These are phyloP conservation scores for Mycena crocata DNA, from an alignment of 768 basidiomycete genomes.

Conservation along the genomic window DNA sequence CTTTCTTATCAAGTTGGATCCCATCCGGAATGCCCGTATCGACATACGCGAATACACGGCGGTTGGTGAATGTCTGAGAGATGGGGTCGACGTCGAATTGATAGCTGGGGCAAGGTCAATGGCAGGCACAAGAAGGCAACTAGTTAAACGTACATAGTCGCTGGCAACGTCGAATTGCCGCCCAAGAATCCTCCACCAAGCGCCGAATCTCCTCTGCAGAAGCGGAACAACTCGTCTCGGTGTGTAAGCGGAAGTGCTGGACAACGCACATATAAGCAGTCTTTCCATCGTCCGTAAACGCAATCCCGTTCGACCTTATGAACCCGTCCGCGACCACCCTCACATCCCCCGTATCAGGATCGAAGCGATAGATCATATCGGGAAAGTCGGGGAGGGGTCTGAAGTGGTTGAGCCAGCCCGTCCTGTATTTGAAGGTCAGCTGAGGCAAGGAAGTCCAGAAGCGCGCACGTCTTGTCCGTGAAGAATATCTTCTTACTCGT, in stretches of 20 bases:
- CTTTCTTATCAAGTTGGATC: conserved; percentile 69
- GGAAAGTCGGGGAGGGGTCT: conserved; percentile 73
- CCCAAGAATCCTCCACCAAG: conserved; percentile 53
- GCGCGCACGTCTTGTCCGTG: conserved; percentile 69
- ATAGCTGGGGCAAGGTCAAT: conserved; percentile 58
- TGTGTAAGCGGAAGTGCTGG: neutral
- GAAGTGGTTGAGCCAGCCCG: conserved; percentile 70
- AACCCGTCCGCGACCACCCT: conserved; percentile 82
- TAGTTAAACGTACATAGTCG: conserved; percentile 69
- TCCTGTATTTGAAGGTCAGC: neutral
- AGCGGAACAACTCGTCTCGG: neutral
- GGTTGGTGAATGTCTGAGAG: conserved; percentile 64
- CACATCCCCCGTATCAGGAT: conserved; percentile 70
- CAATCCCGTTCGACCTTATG: conserved; percentile 75
- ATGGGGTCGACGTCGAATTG: conserved; percentile 72
- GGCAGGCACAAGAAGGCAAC: neutral
- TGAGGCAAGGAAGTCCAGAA: neutral
- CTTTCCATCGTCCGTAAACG: conserved; percentile 71
- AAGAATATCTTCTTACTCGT: conserved; percentile 74
- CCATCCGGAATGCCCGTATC: conserved; percentile 78
- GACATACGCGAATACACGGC: conserved; percentile 73
- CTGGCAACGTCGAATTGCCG: conserved; percentile 65
- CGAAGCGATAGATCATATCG: conserved; percentile 83
- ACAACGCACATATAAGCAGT: conserved; percentile 65
- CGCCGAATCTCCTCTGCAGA: conserved; percentile 63